Percentiles rank a stretch among this genome's conserved stretches.
Evolutionary conservation across 2,329 filamentous ascomycete genomes (phyloP).

Genomic region (Drechslera avenae): DNA sequence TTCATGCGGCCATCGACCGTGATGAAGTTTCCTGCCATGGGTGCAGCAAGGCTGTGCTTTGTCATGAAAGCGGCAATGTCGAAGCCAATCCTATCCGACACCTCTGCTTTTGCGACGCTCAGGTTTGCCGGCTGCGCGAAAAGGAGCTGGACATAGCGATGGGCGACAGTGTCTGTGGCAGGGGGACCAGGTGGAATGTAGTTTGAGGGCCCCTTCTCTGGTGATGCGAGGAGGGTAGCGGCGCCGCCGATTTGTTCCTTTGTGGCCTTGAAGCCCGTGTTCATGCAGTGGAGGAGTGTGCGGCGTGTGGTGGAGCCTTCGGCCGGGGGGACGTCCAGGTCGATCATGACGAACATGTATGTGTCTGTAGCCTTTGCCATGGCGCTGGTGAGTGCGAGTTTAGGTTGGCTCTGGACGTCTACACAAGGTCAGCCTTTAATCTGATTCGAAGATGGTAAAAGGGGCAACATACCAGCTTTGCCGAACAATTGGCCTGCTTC

Average conservation of each 20-base stretch:
- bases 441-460: too few species aligned
- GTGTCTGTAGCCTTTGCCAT: constrained; percentile 24
- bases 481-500: constrained; percentile 35
- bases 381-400: constrained; percentile 31
- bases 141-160: constrained; percentile 45
- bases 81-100: constrained; percentile 33
- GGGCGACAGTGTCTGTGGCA: constrained; percentile 38
- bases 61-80: constrained; percentile 37
- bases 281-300: constrained; percentile 42
- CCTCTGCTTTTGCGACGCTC: constrained; percentile 25
- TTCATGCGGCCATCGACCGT: constrained; percentile 39
- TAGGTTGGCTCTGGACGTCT: constrained; percentile 37
- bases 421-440: background rate
- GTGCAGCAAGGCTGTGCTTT: constrained; percentile 29
- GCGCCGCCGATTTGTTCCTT: constrained; percentile 29
- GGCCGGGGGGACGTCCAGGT: constrained; percentile 41
- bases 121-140: constrained; percentile 40
- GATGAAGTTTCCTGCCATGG: constrained; percentile 45
- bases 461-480: constrained; percentile 33
- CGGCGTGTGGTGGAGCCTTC: constrained; percentile 33
- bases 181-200: constrained; percentile 44
- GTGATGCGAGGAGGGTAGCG: constrained; percentile 33
- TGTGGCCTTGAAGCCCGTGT: constrained; percentile 42
- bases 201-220: constrained; percentile 36
- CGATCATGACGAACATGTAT: constrained; percentile 46